Evolutionary conservation across 495 filamentous ascomycete species (phyloP), one percentile per base, ranked within the genome.

Genomic region (Aspergillus leporis): DNA sequence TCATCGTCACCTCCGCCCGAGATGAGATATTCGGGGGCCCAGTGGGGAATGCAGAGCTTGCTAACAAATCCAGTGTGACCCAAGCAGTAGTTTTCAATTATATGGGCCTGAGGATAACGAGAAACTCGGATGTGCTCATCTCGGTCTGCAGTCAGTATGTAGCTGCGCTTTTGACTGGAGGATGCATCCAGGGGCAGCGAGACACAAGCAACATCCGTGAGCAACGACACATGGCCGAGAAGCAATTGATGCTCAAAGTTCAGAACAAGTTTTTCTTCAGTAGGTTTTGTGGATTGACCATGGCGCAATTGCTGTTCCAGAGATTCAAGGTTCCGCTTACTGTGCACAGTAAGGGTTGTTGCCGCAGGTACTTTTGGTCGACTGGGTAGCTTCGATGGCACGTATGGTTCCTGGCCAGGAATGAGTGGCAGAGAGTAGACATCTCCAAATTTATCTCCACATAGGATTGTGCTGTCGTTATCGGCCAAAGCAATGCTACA

Each of bases 121-220:
- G 93, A 94, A 9, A 98, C 80, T 53, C 94, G 91, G 65, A 98
- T 96, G 69, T 98, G 95, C 78, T 98, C 94, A 77, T 98, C 94
- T 55, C 94, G 86, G 75, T 98, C 94, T 19, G 87, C 88, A 8
- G 92, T 96, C 61, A 98, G 68, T 60, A 98, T 88, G 69, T 93
- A 96, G 43, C 70, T 77, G 52, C 84, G 75, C 4, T 69, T 68
- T 21, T 55, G 50, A n/a, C 63, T 62, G 10, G 23, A 75, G 52
- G 54, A 71, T 25, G 66, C 51, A 13, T 61, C 63, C 25, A 55
- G 56, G 40, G 64, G 60, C 38, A 74, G 54, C 21, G 72, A 69
- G 5, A 81, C 84, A 25, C 84, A 78, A 3, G 73, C 63, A 34
- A 97, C 61, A 65, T 92, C 87, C 0, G 91, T 93, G 25, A 98